Percentiles rank a stretch among this genome's conserved stretches.
These are phyloP conservation scores for Talaromyces sp. DNA, from an alignment of 2,329 filamentous ascomycete genomes.

Conservation along the genomic window DNA sequence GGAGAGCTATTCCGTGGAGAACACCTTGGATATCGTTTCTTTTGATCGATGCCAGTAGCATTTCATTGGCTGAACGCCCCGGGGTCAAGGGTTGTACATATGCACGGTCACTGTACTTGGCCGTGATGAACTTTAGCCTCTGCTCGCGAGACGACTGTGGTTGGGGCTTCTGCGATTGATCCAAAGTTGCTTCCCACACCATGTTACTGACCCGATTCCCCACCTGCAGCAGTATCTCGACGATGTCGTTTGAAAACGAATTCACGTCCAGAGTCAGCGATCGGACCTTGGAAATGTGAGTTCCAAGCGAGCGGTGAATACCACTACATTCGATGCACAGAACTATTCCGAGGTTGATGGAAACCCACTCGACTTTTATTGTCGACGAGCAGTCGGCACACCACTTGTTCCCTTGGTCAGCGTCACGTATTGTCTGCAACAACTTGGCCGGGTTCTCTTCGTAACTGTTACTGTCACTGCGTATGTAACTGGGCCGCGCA, in stretches of 20 bases:
- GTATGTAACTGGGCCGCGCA: slow-evolving; percentile 68
- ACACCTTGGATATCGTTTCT: slow-evolving; percentile 93
- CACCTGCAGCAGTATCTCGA: slow-evolving; percentile 84
- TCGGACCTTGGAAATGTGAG: slow-evolving; percentile 94
- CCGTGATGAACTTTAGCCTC: slow-evolving; percentile 87
- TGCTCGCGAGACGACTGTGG: slow-evolving; percentile 81
- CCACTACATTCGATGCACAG: slow-evolving; percentile 97
- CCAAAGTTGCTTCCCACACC: slow-evolving; percentile 87
- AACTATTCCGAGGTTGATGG: slow-evolving; percentile 93
- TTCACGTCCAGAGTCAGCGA: slow-evolving; percentile 93
- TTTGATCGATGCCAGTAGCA: slow-evolving; percentile 86
- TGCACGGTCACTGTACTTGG: slow-evolving; percentile 82
- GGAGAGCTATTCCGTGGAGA: slow-evolving; percentile 80
- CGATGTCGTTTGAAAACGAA: slow-evolving; percentile 93
- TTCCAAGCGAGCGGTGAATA: slow-evolving; percentile 91
- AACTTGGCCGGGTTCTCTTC: slow-evolving; percentile 83
- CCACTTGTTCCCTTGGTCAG: slow-evolving; percentile 86
- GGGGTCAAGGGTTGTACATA: slow-evolving; percentile 71
- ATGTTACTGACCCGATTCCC: slow-evolving; percentile 95
- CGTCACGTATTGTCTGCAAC: slow-evolving; percentile 78
- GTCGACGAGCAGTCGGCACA: slow-evolving; percentile 93
- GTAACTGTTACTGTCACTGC: slow-evolving; percentile 63
- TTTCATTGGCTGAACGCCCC: slow-evolving; percentile 77
- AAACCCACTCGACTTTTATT: slow-evolving; percentile 96
- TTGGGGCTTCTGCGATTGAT: slow-evolving; percentile 65